phyloP scores from a whole-genome alignment of 352 stramenopile genomes.

The Elongisporangium anandrum region DNA sequence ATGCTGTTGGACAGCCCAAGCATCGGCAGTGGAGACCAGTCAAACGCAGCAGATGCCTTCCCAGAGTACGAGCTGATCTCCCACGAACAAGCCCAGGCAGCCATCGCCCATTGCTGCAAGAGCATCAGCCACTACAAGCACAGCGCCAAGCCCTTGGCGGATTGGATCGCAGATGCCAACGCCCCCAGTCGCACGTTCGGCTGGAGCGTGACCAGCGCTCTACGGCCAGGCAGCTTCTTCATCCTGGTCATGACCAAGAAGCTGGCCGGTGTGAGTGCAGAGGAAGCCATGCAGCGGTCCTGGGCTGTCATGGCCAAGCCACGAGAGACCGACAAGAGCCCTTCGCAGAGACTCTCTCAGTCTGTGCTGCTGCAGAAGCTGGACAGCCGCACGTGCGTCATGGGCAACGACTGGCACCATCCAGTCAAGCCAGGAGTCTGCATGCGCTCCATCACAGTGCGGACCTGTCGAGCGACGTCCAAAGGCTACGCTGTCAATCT shows the following conservation, averaged over 20 bases:
- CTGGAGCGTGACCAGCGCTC: slow-evolving; percentile 36
- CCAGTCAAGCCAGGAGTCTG: slow-evolving; percentile 38
- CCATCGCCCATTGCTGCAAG: too few relatives aligned
- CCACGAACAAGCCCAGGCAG: too few relatives aligned
- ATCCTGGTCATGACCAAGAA: slow-evolving; percentile 48
- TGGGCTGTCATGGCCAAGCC: slow-evolving; percentile 27
- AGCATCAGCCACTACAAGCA: too few relatives aligned
- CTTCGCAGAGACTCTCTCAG: slow-evolving; percentile 17
- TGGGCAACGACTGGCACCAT: slow-evolving; percentile 37
- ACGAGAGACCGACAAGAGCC: slow-evolving; percentile 11
- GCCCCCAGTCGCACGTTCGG: slow-evolving; percentile 24
- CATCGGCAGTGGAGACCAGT: too few relatives aligned
- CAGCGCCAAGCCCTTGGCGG: too few relatives aligned
- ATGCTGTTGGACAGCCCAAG: too few relatives aligned
- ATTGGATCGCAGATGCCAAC: too few relatives aligned
- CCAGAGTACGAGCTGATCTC: too few relatives aligned
- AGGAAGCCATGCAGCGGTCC: slow-evolving; percentile 36
- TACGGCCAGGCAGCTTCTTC: slow-evolving; percentile 34
- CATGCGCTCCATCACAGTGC: slow-evolving; percentile 28
- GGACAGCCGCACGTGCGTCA: slow-evolving; percentile 45
- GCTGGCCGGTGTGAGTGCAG: slow-evolving; percentile 26
- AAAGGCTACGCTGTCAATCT: slow-evolving; percentile 40
- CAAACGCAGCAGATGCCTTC: too few relatives aligned
- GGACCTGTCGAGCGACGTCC: too few relatives aligned
- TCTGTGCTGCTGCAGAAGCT: slow-evolving; percentile 37